Evolutionary conservation across 768 basidiomycete genomes (phyloP).

Genomic region (Tephrocybe sp.): DNA sequence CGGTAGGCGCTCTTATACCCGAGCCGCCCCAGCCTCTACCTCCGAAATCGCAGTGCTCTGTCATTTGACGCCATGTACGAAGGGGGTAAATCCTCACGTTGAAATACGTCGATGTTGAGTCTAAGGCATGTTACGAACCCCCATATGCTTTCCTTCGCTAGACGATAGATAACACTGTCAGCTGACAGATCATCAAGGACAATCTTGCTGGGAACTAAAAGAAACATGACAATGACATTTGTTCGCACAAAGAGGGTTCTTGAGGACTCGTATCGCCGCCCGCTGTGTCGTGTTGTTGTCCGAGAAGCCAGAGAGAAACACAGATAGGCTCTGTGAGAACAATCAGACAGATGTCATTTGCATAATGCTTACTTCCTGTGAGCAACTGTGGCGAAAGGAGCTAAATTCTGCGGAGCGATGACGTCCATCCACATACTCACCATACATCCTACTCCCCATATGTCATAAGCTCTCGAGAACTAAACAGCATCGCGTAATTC

Average conservation of each 20-base stretch:
- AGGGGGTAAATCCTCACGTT: too few species aligned
- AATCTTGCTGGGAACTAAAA: not conserved
- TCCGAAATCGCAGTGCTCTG: not conserved
- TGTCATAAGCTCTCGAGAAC: conserved; percentile 1
- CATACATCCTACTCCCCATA: not conserved
- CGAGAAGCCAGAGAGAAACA: too few species aligned
- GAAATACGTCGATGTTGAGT: too few species aligned
- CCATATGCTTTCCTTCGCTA: too few species aligned
- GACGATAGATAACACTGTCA: not conserved
- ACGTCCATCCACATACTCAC: not conserved
- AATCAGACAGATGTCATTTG: not conserved
- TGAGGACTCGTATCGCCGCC: not conserved
- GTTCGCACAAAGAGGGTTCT: not conserved
- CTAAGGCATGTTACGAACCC: too few species aligned
- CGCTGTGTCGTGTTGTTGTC: not conserved
- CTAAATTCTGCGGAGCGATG: not conserved
- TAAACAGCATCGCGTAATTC: not conserved
- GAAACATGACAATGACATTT: not conserved
- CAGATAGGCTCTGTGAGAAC: not conserved
- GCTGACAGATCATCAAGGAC: not conserved
- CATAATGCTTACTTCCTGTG: not conserved
- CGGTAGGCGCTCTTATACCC: not conserved
- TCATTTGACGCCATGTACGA: too few species aligned
- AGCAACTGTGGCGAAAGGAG: conserved; percentile 3
- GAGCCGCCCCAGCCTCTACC: not conserved